Evolutionary conservation across 1,139 yeast genomes (phyloP).

Genomic region (Protomyces pachydermus): DNA sequence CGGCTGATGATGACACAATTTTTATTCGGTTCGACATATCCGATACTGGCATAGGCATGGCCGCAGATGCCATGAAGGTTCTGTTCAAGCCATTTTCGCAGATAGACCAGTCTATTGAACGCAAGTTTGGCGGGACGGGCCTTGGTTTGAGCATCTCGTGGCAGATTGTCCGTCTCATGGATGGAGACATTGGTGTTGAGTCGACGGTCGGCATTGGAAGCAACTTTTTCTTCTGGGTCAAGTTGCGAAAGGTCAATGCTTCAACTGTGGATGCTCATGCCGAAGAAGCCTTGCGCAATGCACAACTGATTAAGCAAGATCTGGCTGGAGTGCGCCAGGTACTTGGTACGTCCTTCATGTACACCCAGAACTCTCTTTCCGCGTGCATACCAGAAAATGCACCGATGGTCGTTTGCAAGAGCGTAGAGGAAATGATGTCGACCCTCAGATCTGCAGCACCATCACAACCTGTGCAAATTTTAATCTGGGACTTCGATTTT

Average conservation of each 20-base stretch:
- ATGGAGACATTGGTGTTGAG: constrained; percentile 20
- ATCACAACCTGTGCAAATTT: neutral
- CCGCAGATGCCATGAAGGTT: constrained; percentile 42
- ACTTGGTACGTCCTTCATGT: neutral
- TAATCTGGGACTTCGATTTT: neutral
- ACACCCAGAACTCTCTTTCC: neutral
- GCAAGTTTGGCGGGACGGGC: constrained; percentile 59
- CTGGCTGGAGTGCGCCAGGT: neutral
- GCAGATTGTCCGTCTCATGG: constrained; percentile 23
- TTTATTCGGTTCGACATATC: constrained; percentile 59
- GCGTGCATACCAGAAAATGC: neutral
- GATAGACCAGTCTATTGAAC: constrained; percentile 55
- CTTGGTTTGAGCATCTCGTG: constrained; percentile 43
- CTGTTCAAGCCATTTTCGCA: constrained; percentile 55
- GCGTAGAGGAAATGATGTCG: neutral
- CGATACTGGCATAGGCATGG: constrained; percentile 60
- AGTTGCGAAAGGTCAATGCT: neutral
- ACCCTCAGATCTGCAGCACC: neutral
- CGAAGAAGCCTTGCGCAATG: neutral
- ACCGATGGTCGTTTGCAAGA: neutral
- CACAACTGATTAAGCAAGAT: neutral
- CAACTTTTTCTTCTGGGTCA: constrained; percentile 4
- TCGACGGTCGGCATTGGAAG: constrained; percentile 9
- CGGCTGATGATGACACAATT: neutral
- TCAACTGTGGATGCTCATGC: neutral